Evolutionary conservation across 2,329 filamentous ascomycete species (phyloP), one percentile per base, ranked within the genome.

Genomic region (Colletotrichum higginsianum): DNA sequence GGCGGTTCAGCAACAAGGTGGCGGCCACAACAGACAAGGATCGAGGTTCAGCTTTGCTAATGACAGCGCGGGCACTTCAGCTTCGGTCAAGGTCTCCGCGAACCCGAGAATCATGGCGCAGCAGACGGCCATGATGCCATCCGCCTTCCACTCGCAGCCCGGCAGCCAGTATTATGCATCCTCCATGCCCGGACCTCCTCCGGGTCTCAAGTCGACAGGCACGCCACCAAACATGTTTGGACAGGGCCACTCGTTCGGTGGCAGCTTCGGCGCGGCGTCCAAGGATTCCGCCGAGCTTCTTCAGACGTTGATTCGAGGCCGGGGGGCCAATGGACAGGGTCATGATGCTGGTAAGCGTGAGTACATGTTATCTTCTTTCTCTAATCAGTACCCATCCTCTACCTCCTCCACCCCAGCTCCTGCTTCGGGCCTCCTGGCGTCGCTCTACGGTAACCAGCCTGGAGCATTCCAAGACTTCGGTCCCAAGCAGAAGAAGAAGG

Each of bases 401-500:
- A 87, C 92, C 87, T 92, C 90, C 87, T 94, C 93, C 83, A 92
- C 92, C 86, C 91, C 92, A 86, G 92, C 92, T 91, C 93, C 93
- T 94, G 92, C 93, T 91, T 92, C 94, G 88, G 92, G 93, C 88
- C 92, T 95, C 89, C 88, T 96, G 87, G 93, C 90, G 90, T 93
- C 94, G 90, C 94, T 96, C 88, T 97, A 97, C 88, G 94, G 93
- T 86, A 88, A 91, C 82, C 93, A 93, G 87, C 87, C 93, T 88
- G 94, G 93, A 88, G 90, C 91, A 86, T 94, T 94, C 87, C 93
- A 95, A 91, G 95, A 97, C 83, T 92, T 92, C 87, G 93, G 93
- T 87, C 92, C 94, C 87, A 97, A 98, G 92, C 95, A 97, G 91
- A 98, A 97, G 93, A 98, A 98, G 91, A 98, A 98, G 94, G 95